Percentiles rank a stretch among this genome's conserved stretches.
These are phyloP conservation scores for Penicillium sp. DNA, from an alignment of 2,329 filamentous ascomycete species.

Conservation along the genomic window DNA sequence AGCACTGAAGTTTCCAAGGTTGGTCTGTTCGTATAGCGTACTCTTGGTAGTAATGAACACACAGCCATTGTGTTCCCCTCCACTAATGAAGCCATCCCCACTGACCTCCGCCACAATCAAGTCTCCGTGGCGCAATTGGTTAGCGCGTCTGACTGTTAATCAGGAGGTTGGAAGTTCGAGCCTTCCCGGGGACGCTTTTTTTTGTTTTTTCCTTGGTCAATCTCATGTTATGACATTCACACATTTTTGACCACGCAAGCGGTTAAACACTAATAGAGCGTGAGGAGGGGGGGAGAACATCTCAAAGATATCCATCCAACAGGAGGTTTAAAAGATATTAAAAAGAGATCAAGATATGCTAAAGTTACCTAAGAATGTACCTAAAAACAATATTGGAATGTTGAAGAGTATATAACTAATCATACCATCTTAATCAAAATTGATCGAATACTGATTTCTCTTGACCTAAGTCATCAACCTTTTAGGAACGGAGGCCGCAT, in stretches of 20 bases:
- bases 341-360: background rate
- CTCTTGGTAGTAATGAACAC: background rate
- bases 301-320: background rate
- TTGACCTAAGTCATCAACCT: background rate
- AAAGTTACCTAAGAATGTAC: background rate
- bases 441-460: background rate
- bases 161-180: slow-evolving; percentile 42
- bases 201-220: background rate
- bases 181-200: slow-evolving; percentile 38
- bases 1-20: background rate
- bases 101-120: background rate
- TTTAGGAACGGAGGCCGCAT: background rate
- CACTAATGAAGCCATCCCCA: background rate
- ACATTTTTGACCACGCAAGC: background rate
- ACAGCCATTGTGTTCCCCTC: background rate
- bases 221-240: background rate
- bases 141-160: slow-evolving; percentile 39
- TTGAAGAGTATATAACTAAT: too few species aligned
- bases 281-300: background rate
- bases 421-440: background rate
- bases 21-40: background rate
- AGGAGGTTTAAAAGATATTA: background rate
- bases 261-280: background rate
- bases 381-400: too few species aligned
- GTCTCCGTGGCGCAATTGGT: slow-evolving; percentile 36